phyloP scores from a whole-genome alignment of 1,284 basidiomycete genomes.

The Ganoderma meredithae region DNA sequence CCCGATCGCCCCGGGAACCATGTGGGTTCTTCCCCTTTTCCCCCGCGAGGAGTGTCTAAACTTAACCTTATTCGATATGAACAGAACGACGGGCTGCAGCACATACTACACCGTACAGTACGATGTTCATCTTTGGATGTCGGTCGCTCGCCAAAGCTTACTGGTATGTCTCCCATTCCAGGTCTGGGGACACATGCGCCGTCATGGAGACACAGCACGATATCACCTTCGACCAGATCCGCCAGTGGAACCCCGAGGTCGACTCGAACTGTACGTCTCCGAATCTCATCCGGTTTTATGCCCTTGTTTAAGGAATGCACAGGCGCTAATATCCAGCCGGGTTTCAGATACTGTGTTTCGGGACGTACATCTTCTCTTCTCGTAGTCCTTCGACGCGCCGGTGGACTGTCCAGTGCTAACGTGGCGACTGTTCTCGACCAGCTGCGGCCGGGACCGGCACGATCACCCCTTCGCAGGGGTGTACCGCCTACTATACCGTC shows the following conservation, averaged over 20 bases:
- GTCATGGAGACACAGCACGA: conserved; percentile 2
- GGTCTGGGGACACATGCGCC: conserved; percentile 3
- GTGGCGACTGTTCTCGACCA: background rate
- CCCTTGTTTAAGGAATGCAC: background rate
- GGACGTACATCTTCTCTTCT: no score
- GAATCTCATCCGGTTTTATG: background rate
- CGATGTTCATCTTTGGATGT: background rate
- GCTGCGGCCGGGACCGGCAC: background rate
- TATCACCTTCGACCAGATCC: conserved; percentile 13
- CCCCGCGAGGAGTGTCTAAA: background rate
- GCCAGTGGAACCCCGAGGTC: conserved; percentile 10
- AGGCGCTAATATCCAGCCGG: background rate
- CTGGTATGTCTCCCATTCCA: background rate
- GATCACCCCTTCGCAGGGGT: background rate
- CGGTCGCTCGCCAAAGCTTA: background rate
- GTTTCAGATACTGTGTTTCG: background rate
- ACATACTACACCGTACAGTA: background rate
- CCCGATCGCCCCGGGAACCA: conserved; percentile 2
- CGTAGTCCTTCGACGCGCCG: no score
- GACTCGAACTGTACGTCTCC: conserved; percentile 6
- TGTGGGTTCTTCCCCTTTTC: background rate
- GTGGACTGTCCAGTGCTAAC: background rate
- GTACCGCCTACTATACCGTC: background rate
- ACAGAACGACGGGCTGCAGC: background rate
- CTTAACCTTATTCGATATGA: no score